A percentile compares a stretch with the other conserved stretches of the same genome.
Conservation (phyloP, 2,329 filamentous ascomycete species). For the Mycosphaerella sp. region DNA sequence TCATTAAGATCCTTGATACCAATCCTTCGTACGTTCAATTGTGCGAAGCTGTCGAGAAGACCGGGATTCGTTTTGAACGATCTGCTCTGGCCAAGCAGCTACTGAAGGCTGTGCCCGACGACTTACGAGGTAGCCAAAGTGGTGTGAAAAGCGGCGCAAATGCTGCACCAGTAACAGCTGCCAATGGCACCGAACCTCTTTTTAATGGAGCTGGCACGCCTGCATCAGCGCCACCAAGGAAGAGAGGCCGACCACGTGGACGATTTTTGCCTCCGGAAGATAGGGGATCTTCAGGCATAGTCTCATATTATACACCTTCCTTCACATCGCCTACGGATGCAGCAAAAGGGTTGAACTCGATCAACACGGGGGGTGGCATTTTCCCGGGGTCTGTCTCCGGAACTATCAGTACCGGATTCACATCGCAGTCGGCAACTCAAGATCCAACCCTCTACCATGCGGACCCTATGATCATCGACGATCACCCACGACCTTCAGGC, state of each 20-base stretch:
- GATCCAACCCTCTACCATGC: slow-evolving; percentile 5
- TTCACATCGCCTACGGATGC: slow-evolving; percentile 25
- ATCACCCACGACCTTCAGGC: slow-evolving; percentile 2
- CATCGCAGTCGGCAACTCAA: slow-evolving; percentile 1
- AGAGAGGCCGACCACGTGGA: slow-evolving; percentile 16
- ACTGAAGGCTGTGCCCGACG: slow-evolving; percentile 41
- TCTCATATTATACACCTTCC: slow-evolving; percentile 24
- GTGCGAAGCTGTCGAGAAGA: slow-evolving; percentile 48
- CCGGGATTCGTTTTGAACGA: slow-evolving; percentile 46
- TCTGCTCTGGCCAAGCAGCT: slow-evolving; percentile 49
- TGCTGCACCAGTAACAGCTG: not conserved
- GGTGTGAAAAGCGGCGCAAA: slow-evolving; percentile 6
- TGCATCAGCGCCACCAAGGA: slow-evolving; percentile 14
- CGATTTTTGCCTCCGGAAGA: slow-evolving; percentile 14
- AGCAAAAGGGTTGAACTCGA: slow-evolving; percentile 23
- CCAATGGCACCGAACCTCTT: not conserved
- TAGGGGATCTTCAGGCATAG: slow-evolving; percentile 14
- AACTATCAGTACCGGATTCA: slow-evolving; percentile 5
- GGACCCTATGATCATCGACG: slow-evolving; percentile 8
- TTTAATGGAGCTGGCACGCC: not conserved
- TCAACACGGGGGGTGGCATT: slow-evolving; percentile 10
- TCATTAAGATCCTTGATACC: slow-evolving; percentile 44
- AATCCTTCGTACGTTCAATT: slow-evolving; percentile 53
- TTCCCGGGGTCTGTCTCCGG: slow-evolving; percentile 3
- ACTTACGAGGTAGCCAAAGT: slow-evolving; percentile 18